Conservation (phyloP, 305 asterid species). For the Solanum hybrid region DNA sequence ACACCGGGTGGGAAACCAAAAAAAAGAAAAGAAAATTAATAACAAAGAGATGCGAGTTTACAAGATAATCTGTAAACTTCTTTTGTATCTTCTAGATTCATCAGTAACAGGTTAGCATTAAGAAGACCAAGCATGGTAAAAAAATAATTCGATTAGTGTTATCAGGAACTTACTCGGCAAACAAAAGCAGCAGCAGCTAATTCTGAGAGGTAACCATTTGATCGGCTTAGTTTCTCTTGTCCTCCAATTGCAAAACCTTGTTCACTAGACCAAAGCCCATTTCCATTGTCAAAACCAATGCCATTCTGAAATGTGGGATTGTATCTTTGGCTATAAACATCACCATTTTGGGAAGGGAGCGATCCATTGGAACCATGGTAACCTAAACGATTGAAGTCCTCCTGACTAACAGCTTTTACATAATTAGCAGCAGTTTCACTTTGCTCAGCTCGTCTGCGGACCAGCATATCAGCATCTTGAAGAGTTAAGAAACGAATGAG, state of each 20-base stretch:
- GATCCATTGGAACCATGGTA: conserved; percentile 26
- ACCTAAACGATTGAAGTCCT: conserved; percentile 28
- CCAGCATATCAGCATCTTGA: conserved; percentile 81
- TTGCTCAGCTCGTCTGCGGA: conserved; percentile 75
- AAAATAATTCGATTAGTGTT: neutral
- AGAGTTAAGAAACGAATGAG: conserved; percentile 76
- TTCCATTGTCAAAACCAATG: conserved; percentile 84
- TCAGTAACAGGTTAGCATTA: neutral
- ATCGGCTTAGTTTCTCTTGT: conserved; percentile 75
- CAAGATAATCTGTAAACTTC: neutral
- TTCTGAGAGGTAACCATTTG: conserved; percentile 84
- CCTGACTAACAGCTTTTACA: conserved; percentile 75
- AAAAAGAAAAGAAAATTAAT: neutral
- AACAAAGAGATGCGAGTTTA: neutral
- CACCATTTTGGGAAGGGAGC: conserved; percentile 27
- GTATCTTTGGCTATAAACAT: conserved; percentile 22
- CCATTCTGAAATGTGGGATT: conserved; percentile 84
- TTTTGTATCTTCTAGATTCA: neutral
- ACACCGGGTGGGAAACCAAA: neutral
- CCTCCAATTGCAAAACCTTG: conserved; percentile 98
- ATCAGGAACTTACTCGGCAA: conserved; percentile 56
- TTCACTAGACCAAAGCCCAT: conserved; percentile 79
- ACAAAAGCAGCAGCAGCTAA: conserved; percentile 98
- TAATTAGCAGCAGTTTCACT: conserved; percentile 94
- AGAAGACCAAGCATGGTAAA: neutral